Base-by-base conservation (phyloP, 371 early-diverging fungal species). In the Apophysomyces elegans region DNA sequence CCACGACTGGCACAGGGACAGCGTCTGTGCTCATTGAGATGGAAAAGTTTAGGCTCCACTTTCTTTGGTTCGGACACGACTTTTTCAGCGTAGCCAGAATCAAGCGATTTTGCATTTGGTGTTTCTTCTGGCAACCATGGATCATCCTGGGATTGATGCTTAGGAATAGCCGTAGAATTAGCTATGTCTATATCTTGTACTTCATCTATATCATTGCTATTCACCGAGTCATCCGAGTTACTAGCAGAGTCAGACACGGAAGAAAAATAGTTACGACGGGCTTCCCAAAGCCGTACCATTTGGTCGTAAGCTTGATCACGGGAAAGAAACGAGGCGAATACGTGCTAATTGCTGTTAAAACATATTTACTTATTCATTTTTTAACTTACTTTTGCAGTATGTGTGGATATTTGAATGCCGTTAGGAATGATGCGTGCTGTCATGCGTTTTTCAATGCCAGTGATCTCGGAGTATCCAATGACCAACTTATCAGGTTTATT, bases 401-500 rank as follows among this genome's bases (percentile, higher is more conserved):
- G 65, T 12, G 95, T 94, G 5, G 86, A 80, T 21, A 97, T 85
- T 47, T 88, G 79, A 70, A 97, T 91, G 4, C 95, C 93, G 71
- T 93, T 95, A 37, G 95, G 95, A 56, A 95, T 93, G 65, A 93
- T 90, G 50, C 86, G 88, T 21, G 91, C 96, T 13, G 90, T 93
- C 78, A 87, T 85, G 44, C 87, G 81, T 66, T 93, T 92, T 38
- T 93, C 93, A 39, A 98, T 90, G 3, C 85, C 76, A 18, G 88
- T 85, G 45, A 98, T 90, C 68, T 96, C 94, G 32, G 87, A 80
- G 64, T 95, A 89, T 1, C 88, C 84, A 50, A 97, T 89, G 6
- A 93, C 90, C 43, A 96, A 72, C 90, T 92, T 58, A 39, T 39
- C 0, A 61, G 37, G 45, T 21, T 46, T 14, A 36, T 12, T 36